Evolutionary conservation across 805 yeast genomes (phyloP).

Genomic region (Suhomyces sp.): DNA sequence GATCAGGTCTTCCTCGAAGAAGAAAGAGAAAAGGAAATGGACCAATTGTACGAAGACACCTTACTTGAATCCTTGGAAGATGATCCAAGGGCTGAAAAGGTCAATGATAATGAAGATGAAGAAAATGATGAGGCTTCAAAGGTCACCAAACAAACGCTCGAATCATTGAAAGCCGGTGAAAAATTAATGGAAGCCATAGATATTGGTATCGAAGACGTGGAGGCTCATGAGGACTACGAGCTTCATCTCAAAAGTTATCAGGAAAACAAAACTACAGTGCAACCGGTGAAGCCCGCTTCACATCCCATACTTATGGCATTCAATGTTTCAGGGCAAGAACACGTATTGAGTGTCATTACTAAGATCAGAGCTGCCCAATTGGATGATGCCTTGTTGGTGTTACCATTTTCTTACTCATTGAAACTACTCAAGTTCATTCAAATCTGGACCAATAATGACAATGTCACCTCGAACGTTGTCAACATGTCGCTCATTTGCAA

Average conservation of each 20-base stretch:
- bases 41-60: conserved; percentile 83
- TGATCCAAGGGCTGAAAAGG: conserved; percentile 32
- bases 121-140: conserved; percentile 54
- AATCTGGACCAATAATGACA: conserved; percentile 58
- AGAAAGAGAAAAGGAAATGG: conserved; percentile 94
- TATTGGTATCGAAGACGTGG: conserved; percentile 69
- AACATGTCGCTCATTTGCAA: conserved; percentile 67
- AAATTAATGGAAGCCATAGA: conserved; percentile 89
- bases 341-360: conserved; percentile 68
- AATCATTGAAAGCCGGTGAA: conserved; percentile 93
- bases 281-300: conserved; percentile 59
- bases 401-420: conserved; percentile 83
- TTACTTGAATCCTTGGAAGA: conserved; percentile 70
- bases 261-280: conserved; percentile 42
- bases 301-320: conserved; percentile 75
- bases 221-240: conserved; percentile 50
- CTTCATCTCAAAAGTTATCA: conserved; percentile 35
- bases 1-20: conserved; percentile 97
- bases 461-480: conserved; percentile 40
- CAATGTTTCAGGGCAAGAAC: conserved; percentile 66
- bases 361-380: conserved; percentile 80
- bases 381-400: conserved; percentile 87
- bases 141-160: conserved; percentile 81
- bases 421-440: conserved; percentile 70
- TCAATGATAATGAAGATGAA: conserved; percentile 33